Conservation (phyloP, 2,329 filamentous ascomycete genomes). For the Colletotrichum aenigma region DNA sequence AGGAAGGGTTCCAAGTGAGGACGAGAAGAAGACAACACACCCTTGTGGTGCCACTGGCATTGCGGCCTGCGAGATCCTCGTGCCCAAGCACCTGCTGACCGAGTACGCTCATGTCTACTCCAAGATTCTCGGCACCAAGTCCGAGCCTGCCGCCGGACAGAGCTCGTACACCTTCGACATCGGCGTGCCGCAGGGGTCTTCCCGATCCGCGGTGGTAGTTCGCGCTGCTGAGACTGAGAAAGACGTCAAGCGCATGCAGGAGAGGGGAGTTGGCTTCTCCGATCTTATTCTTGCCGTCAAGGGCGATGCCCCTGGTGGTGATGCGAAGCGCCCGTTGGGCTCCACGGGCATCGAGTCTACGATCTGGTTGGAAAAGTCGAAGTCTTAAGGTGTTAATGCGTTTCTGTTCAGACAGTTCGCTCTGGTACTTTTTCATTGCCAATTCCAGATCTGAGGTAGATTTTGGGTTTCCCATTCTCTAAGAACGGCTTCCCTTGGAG, state of each 20-base stretch:
- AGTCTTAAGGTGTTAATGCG: background rate
- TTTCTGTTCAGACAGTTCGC: background rate
- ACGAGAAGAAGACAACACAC: background rate
- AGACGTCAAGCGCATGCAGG: background rate
- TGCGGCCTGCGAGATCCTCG: background rate
- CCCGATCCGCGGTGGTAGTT: background rate
- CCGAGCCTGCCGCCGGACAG: background rate
- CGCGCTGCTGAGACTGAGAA: background rate
- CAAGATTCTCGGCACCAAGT: background rate
- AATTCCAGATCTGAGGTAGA: fast-evolving
- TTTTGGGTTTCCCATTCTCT: background rate
- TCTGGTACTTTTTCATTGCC: background rate
- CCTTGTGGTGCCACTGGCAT: background rate
- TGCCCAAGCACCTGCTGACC: background rate
- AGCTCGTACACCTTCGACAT: background rate
- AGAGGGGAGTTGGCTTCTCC: background rate
- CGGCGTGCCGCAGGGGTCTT: background rate
- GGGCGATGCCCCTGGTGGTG: background rate
- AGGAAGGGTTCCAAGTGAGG: background rate
- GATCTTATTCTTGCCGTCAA: background rate
- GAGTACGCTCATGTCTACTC: background rate
- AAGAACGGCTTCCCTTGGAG: background rate
- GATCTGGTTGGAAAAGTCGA: background rate
- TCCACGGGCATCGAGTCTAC: background rate
- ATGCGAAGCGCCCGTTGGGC: background rate